phyloP scores from a whole-genome alignment of 371 early-diverging fungal genomes.

The Mucor racemosus region DNA sequence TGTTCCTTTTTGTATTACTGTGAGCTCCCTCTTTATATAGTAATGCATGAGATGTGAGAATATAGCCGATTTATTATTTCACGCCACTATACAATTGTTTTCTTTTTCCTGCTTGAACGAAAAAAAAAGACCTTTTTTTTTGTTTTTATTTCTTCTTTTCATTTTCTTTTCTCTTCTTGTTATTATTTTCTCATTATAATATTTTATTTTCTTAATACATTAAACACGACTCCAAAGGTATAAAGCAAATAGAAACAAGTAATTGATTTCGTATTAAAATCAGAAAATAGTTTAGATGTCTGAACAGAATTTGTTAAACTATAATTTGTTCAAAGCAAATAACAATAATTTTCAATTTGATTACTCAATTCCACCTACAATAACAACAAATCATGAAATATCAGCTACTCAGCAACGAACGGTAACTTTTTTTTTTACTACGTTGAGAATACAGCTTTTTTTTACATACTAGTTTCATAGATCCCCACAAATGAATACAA shows the following conservation, averaged over 20 bases:
- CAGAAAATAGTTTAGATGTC: slow-evolving; percentile 12
- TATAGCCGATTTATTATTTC: slow-evolving; percentile 12
- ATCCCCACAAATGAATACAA: background rate
- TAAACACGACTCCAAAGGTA: background rate
- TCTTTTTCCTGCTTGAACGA: background rate
- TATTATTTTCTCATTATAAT: background rate
- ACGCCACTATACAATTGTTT: slow-evolving; percentile 22
- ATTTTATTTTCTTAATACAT: background rate
- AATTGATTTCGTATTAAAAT: no score
- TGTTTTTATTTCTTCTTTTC: background rate
- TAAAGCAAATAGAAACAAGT: background rate
- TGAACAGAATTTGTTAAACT: slow-evolving; percentile 21
- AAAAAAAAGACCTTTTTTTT: background rate
- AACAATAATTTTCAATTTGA: slow-evolving; percentile 13
- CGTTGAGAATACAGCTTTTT: no score
- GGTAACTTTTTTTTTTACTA: background rate
- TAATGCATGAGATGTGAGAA: slow-evolving; percentile 23
- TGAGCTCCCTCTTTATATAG: slow-evolving; percentile 16
- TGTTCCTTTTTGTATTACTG: slow-evolving; percentile 4
- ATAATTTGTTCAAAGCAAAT: slow-evolving; percentile 15
- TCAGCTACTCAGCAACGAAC: slow-evolving; percentile 14
- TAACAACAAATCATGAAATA: background rate
- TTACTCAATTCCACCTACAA: slow-evolving; percentile 1
- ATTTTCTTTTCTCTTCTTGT: slow-evolving; percentile 6
- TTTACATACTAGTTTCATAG: background rate